Conservation (phyloP, 2,329 filamentous ascomycete genomes). For the Corynespora cassiicola region DNA sequence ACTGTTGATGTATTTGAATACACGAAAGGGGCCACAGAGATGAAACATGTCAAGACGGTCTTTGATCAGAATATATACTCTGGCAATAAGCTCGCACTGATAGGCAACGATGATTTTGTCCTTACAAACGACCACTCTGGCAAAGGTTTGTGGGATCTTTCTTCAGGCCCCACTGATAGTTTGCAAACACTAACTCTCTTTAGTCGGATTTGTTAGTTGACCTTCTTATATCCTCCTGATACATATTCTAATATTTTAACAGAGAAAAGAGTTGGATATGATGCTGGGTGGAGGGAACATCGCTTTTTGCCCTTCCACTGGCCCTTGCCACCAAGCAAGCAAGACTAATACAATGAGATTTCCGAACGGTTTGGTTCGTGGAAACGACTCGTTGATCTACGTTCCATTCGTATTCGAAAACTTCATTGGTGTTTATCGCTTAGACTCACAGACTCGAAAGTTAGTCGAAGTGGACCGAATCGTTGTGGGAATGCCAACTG, state of each 20-base stretch:
- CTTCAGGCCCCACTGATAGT: too few species aligned
- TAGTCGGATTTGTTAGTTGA: too few species aligned
- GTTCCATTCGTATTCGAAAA: slow-evolving; percentile 9
- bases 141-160: too few species aligned
- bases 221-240: too few species aligned
- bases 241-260: too few species aligned
- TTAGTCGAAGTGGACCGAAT: slow-evolving; percentile 10
- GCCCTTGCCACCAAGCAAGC: too few species aligned
- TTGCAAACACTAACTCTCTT: too few species aligned
- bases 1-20: slow-evolving; percentile 18
- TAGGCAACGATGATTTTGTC: slow-evolving; percentile 15
- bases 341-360: slow-evolving; percentile 7
- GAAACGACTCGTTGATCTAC: slow-evolving; percentile 11
- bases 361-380: slow-evolving; percentile 7
- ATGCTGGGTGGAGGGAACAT: slow-evolving; percentile 13
- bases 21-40: slow-evolving; percentile 7
- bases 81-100: slow-evolving; percentile 13
- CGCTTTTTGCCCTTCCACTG: slow-evolving; percentile 10
- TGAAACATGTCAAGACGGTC: slow-evolving; percentile 8
- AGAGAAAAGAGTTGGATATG: slow-evolving; percentile 10
- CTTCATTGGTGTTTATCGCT: slow-evolving; percentile 13
- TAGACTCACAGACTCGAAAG: too few species aligned
- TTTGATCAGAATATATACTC: slow-evolving; percentile 5
- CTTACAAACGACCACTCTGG: slow-evolving; percentile 13
- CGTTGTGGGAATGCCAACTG: slow-evolving; percentile 12